These are phyloP conservation scores for Gracilaria domingensis DNA, from an alignment of 23 red algal species.

Conservation along the genomic window DNA sequence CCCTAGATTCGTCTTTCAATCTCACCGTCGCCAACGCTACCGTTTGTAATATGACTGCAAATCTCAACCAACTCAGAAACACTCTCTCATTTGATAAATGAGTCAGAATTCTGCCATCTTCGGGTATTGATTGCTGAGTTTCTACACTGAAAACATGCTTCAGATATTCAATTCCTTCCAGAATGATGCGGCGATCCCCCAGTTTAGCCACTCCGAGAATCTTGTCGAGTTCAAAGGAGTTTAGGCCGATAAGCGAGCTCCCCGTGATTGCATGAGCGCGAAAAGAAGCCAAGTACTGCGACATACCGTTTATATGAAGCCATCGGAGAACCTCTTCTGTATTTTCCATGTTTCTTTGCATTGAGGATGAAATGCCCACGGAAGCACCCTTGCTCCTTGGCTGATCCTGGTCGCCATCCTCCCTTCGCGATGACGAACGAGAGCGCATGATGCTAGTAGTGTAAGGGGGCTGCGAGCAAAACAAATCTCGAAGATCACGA, in stretches of 20 bases:
- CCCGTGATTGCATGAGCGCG: conserved; percentile 56
- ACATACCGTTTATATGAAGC: conserved; percentile 44
- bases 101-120: conserved; percentile 75
- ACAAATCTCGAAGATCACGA: no score
- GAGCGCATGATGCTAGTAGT: background rate
- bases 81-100: conserved; percentile 75
- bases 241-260: conserved; percentile 46
- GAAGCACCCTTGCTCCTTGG: background rate
- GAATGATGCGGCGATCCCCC: conserved; percentile 52
- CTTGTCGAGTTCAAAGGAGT: conserved; percentile 47
- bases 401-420: background rate
- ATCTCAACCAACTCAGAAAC: conserved; percentile 56
- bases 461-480: no score
- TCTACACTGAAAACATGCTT: conserved; percentile 19
- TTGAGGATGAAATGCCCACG: background rate
- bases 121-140: conserved; percentile 18
- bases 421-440: background rate
- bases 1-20: conserved; percentile 8
- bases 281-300: conserved; percentile 53
- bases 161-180: conserved; percentile 57
- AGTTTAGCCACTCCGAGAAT: conserved; percentile 57
- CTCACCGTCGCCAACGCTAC: conserved; percentile 53
- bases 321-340: conserved; percentile 28
- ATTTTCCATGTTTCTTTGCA: conserved; percentile 24
- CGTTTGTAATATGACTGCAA: conserved; percentile 51